Evolutionary conservation across 75 land plant genomes (phyloP).

Genomic region (Cupressus sempervirens): DNA sequence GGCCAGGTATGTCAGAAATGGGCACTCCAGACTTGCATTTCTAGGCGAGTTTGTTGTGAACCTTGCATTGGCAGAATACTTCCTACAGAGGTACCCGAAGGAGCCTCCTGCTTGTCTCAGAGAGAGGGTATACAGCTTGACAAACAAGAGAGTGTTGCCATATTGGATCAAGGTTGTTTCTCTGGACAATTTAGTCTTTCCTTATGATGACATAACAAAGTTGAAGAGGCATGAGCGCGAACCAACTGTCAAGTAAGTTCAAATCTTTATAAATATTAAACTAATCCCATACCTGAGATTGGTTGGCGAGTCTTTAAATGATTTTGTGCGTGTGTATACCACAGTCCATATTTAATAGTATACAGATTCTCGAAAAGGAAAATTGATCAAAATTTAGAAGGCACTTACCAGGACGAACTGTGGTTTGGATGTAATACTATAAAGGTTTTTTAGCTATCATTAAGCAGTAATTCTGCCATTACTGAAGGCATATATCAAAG

Average conservation of each 20-base stretch:
- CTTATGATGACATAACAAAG: conserved; percentile 62
- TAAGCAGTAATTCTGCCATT: not conserved
- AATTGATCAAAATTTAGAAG: not conserved
- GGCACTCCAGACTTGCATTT: conserved; percentile 83
- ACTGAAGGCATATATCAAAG: not conserved
- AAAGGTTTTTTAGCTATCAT: not conserved
- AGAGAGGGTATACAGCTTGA: conserved; percentile 79
- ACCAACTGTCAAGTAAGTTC: conserved; percentile 65
- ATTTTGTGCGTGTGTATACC: not conserved
- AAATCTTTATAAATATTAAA: not conserved
- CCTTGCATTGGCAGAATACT: conserved; percentile 67
- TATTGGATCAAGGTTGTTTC: conserved; percentile 77
- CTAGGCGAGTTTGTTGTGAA: conserved; percentile 80
- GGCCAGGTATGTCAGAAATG: conserved; percentile 53
- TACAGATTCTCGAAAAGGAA: too few relatives aligned
- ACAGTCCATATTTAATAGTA: too few relatives aligned
- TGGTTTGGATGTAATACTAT: not conserved
- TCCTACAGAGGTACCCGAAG: conserved; percentile 84
- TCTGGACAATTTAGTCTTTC: conserved; percentile 79
- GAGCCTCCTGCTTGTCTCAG: conserved; percentile 78
- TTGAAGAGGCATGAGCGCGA: conserved; percentile 58
- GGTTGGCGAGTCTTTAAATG: not conserved
- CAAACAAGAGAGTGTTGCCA: conserved; percentile 67
- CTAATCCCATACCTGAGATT: not conserved
- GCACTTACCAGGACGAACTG: not conserved